Percentiles rank a stretch among this genome's conserved stretches.
phyloP scores from a whole-genome alignment of 441 rosid genomes.

The Metrosideros polymorpha region DNA sequence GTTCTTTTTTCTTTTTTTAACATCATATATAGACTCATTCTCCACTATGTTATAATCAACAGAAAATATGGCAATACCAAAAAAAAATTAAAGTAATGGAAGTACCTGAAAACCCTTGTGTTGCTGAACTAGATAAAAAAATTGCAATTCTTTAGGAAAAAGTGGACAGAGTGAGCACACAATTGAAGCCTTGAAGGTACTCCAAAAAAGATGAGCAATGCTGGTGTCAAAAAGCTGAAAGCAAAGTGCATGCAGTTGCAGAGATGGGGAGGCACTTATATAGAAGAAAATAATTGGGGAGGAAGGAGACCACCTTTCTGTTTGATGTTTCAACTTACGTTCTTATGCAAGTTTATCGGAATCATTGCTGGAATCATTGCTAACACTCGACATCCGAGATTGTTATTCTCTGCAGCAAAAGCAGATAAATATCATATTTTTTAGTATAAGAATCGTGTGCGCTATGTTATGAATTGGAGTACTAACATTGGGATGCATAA shows the following conservation, averaged over 20 bases:
- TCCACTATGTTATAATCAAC: neutral
- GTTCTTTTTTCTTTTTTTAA: neutral
- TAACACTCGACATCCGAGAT: neutral
- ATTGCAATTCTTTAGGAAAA: neutral
- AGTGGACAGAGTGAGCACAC: neutral
- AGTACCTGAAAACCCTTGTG: neutral
- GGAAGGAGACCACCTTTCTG: neutral
- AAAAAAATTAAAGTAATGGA: rapidly evolving
- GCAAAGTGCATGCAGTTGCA: neutral
- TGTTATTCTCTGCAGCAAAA: neutral
- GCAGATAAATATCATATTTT: neutral
- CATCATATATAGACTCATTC: neutral
- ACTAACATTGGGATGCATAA: neutral
- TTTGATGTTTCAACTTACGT: neutral
- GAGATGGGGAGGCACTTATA: neutral
- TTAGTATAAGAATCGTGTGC: neutral
- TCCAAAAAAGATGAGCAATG: neutral
- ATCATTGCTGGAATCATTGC: no score
- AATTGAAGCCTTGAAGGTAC: neutral
- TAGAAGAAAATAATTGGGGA: neutral
- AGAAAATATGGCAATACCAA: neutral
- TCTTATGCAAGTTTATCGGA: neutral
- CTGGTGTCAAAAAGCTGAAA: neutral
- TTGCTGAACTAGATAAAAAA: neutral
- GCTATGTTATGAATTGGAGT: neutral